Conservation (phyloP, 805 yeast genomes). For the Pichia californica region DNA sequence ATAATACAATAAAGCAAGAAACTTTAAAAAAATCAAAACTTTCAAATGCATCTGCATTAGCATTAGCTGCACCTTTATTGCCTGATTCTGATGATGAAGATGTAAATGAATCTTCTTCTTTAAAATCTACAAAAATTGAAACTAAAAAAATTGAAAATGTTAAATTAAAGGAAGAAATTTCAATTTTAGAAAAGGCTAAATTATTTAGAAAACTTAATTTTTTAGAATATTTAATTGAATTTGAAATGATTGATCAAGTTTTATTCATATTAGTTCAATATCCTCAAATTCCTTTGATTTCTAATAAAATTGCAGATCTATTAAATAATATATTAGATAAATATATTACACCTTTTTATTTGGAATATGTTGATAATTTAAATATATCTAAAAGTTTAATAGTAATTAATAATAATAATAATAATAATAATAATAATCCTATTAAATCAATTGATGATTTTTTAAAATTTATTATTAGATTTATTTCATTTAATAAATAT, state of each 20-base stretch:
- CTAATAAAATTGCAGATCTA: conserved; percentile 40
- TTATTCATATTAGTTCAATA: conserved; percentile 50
- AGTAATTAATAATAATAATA: too few species aligned
- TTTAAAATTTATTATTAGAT: conserved; percentile 30
- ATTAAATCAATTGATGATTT: conserved; percentile 38
- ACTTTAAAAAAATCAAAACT: conserved; percentile 49
- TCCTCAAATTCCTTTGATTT: conserved; percentile 55
- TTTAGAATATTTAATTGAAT: conserved; percentile 45
- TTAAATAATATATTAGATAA: conserved; percentile 44
- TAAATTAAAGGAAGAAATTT: background rate
- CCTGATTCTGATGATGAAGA: conserved; percentile 56
- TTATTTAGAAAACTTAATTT: conserved; percentile 37
- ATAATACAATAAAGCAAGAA: conserved; percentile 39
- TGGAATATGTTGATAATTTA: conserved; percentile 14
- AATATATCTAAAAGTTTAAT: conserved; percentile 11
- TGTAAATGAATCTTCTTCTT: too few species aligned
- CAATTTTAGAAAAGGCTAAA: conserved; percentile 14
- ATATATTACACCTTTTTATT: conserved; percentile 44
- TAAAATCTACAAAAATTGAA: background rate
- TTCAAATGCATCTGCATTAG: conserved; percentile 72
- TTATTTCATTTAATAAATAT: conserved; percentile 50
- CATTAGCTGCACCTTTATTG: conserved; percentile 78
- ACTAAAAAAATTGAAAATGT: background rate
- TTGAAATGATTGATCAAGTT: conserved; percentile 60
- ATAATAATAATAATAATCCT: too few species aligned